Conservation (phyloP, 306 rosid genomes). For the Begonia loranthoides region DNA sequence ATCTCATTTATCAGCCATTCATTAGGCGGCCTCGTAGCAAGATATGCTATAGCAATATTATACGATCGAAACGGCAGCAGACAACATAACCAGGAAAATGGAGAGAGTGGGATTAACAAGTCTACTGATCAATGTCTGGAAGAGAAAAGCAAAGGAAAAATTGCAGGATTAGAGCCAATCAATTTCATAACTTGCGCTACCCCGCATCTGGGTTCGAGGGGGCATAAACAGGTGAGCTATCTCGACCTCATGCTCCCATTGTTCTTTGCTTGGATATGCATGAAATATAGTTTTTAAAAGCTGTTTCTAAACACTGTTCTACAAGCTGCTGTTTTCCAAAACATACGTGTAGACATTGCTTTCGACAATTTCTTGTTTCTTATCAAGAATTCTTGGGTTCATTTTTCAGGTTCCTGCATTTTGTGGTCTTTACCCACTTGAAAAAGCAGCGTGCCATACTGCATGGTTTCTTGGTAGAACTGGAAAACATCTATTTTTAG, state of each 20-base stretch:
- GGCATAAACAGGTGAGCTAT: slow-evolving; percentile 58
- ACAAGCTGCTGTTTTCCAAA: background rate
- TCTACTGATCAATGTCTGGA: slow-evolving; percentile 24
- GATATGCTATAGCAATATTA: slow-evolving; percentile 70
- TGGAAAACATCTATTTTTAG: slow-evolving; percentile 62
- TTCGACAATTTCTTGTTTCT: background rate
- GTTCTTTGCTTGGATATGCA: slow-evolving; percentile 1
- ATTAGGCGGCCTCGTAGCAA: slow-evolving; percentile 66
- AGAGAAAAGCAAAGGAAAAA: slow-evolving; percentile 27
- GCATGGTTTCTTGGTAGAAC: slow-evolving; percentile 58
- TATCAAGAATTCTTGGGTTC: slow-evolving; percentile 9
- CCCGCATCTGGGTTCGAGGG: slow-evolving; percentile 89
- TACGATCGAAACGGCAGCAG: slow-evolving; percentile 31
- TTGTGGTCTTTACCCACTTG: slow-evolving; percentile 51
- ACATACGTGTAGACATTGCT: slow-evolving; percentile 3
- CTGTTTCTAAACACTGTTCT: background rate
- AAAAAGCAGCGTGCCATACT: slow-evolving; percentile 40
- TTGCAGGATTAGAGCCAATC: slow-evolving; percentile 75
- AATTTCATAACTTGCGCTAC: slow-evolving; percentile 76
- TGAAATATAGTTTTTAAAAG: background rate
- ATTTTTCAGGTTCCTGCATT: slow-evolving; percentile 55
- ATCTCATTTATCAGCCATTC: slow-evolving; percentile 75
- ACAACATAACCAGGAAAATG: slow-evolving; percentile 23
- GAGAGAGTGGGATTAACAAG: slow-evolving; percentile 21
- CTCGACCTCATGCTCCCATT: background rate